phyloP scores from a whole-genome alignment of 2,329 filamentous ascomycete species.

The Neoarthrinium moseri region DNA sequence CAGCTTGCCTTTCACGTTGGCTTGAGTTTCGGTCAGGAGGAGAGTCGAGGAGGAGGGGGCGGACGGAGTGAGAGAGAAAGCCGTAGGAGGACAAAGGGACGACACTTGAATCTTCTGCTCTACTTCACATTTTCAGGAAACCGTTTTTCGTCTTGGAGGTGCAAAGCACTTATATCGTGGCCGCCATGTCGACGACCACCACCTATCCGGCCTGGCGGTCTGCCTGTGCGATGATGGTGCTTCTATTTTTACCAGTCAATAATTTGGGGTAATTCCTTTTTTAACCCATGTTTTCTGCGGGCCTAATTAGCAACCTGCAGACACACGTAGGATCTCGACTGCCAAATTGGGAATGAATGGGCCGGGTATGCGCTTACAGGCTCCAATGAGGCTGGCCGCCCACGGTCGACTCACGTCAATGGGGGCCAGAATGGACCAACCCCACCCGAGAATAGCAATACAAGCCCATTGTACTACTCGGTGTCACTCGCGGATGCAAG shows the following conservation, averaged over 20 bases:
- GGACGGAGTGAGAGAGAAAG: conserved; percentile 30
- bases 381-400: conserved; percentile 40
- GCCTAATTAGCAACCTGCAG: conserved; percentile 31
- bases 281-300: conserved; percentile 30
- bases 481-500: conserved; percentile 30
- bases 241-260: conserved; percentile 45
- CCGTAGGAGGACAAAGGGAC: conserved; percentile 42
- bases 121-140: conserved; percentile 42
- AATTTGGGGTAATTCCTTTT: conserved; percentile 39
- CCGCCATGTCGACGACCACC: conserved; percentile 40
- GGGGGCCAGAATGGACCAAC: conserved; percentile 23
- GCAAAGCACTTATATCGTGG: conserved; percentile 59
- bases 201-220: conserved; percentile 22
- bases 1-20: conserved; percentile 52
- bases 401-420: conserved; percentile 21
- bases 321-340: conserved; percentile 19
- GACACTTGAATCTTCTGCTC: conserved; percentile 49
- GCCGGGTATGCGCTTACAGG: conserved; percentile 43
- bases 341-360: conserved; percentile 24
- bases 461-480: conserved; percentile 29
- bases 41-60: conserved; percentile 30
- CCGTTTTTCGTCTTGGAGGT: conserved; percentile 40
- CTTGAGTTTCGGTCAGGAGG: conserved; percentile 29
- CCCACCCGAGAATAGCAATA: conserved; percentile 29
- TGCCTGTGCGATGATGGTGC: conserved; percentile 29